Evolutionary conservation across 495 filamentous ascomycete species (phyloP), one percentile per base, ranked within the genome.

Genomic region (Podospora pseudocomata): DNA sequence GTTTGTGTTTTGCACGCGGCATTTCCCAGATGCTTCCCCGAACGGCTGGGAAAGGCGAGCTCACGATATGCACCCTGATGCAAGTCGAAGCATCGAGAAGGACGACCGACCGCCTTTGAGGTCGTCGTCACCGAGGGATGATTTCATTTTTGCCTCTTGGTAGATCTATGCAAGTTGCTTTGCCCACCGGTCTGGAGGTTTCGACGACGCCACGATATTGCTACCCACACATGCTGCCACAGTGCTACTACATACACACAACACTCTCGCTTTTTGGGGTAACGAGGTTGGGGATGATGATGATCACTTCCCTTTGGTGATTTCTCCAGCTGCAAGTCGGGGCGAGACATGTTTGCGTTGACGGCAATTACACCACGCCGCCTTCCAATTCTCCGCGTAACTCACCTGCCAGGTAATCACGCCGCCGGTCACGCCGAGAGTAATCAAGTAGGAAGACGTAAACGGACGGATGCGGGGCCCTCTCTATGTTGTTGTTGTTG

Each of bases 131-230:
- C 34, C 61, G 18, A 28, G 18, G 34, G 34, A 32, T 30, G 18
- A 63, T 20, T 32, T 32, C 34, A n/a, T 13, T 49, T 53, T 53
- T n/a, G 61, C 61, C 19, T 49, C 61, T 63, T 63, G 61, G 61
- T 32, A 63, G 61, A 63, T 63, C 61, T 63, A 44, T 49, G 15
- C 59, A 20, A 16, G 5, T 18, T 18, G 59, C 23, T 23, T 11
- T 26, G 59, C 5, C 27, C 9, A 49, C 39, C 39, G 39, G 39
- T 49, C 39, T 49, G 39, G 15, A 16, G 39, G 23, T 23, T 23
- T 23, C 23, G 1, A 13, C 2, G 15, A 49, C 39, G 39, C 39
- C 39, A 13, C 9, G 2, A 11, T 49, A 49, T 49, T 49, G 39
- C 15, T 13, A 49, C 39, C 23, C 23, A 23, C 39, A 11, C 18